Base-by-base conservation (phyloP, 495 filamentous ascomycete genomes). In the Amphirosellinia nigrospora region DNA sequence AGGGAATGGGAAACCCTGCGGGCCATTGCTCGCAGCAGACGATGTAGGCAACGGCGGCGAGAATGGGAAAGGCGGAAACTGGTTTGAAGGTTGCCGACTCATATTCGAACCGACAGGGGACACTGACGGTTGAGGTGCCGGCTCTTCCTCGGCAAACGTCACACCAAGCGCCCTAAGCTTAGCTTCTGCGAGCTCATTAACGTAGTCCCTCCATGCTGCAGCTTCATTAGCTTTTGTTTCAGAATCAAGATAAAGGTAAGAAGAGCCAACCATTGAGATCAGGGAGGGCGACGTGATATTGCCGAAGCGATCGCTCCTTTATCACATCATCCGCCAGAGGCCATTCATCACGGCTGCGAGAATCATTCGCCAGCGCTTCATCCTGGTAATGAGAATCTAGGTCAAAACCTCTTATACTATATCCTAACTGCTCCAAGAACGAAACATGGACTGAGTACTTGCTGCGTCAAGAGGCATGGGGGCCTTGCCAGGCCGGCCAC, bases 81-180 rank as follows among this genome's bases (percentile, higher is more conserved):
- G 90, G 8, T 80, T 86, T 23, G 90, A 90, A n/a, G 84, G 74
- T 70, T 88, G 87, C 38, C 89, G 83, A 73, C 88, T 90, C 80
- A 85, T 81, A 28, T 79, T 77, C 8, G 84, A 79, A 53, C 76
- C 72, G 32, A 79, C 79, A n/a, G 86, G 83, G 7, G 84, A 86
- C n/a, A 84, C 79, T 19, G 85, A 85, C 63, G 84, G 82, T 34
- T 78, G 84, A 15, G 86, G 85, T 46, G 78, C 79, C 19, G 88
- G 84, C 32, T 94, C 91, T 11, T 93, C 90, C 53, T 91, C 90
- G 28, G 89, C 91, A 64, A 91, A 84, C 21, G 86, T 91, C 2
- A 98, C 96, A 53, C 96, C 96, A 55, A 99, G 85, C 60, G 94
- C 93, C 41, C 92, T 89, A 48, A 99, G 84, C 81, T 97, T 99